Conservation (phyloP, 306 rosid species). For the Ammopiptanthus mongolicus region DNA sequence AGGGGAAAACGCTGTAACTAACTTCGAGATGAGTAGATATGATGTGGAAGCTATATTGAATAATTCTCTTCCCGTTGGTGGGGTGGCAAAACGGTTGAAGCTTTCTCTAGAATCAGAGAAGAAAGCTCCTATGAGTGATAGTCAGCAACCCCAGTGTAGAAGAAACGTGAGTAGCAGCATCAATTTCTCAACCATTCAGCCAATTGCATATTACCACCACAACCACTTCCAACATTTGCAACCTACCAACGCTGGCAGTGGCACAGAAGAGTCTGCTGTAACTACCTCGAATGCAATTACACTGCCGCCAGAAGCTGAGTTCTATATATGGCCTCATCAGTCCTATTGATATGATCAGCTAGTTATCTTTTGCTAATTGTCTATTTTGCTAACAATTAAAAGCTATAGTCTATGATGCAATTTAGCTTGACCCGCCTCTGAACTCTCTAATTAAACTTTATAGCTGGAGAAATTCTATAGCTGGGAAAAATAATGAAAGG, state of each 20-base stretch:
- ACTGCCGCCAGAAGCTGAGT: conserved; percentile 58
- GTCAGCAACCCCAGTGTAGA: conserved; percentile 28
- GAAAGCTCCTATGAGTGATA: conserved; percentile 27
- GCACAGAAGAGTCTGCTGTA: conserved; percentile 23
- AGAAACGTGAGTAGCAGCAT: conserved; percentile 45
- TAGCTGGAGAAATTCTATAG: too few species aligned
- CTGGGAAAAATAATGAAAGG: too few species aligned
- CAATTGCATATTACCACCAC: conserved; percentile 55
- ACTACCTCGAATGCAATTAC: conserved; percentile 18
- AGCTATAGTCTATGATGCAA: conserved; percentile 29
- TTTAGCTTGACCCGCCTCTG: conserved; percentile 45
- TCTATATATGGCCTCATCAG: conserved; percentile 83
- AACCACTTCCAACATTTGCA: conserved; percentile 64
- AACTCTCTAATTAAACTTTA: conserved; percentile 31
- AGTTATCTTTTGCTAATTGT: conserved; percentile 6
- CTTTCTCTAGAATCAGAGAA: conserved; percentile 67
- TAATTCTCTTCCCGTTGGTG: conserved; percentile 84
- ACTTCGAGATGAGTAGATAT: conserved; percentile 89
- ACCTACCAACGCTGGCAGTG: conserved; percentile 16
- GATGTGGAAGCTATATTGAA: conserved; percentile 81
- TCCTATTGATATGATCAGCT: conserved; percentile 35
- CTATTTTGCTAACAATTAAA: conserved; percentile 44
- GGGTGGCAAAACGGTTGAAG: conserved; percentile 85
- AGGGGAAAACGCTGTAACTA: conserved; percentile 84
- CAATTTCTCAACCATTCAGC: conserved; percentile 56